Conservation (phyloP, 768 basidiomycete genomes). For the Leccinum longicurvipes region DNA sequence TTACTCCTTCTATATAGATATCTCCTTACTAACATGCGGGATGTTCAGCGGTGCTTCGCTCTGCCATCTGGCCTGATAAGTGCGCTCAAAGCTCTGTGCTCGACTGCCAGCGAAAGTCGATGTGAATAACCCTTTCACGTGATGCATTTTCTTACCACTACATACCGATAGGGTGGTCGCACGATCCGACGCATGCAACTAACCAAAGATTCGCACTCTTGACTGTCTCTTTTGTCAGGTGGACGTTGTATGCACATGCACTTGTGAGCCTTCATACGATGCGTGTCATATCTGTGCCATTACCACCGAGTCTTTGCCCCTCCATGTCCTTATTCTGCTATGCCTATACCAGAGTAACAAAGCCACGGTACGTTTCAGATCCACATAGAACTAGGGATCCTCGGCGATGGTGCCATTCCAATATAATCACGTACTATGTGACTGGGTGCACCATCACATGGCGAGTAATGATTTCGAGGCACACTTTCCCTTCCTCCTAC, state of each 20-base stretch:
- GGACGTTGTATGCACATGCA: constrained; percentile 14
- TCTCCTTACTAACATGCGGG: constrained; percentile 23
- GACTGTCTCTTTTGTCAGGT: constrained; percentile 7
- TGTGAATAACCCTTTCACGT: constrained; percentile 9
- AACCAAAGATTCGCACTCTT: not conserved
- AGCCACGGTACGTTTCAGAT: not conserved
- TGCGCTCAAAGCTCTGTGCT: constrained; percentile 17
- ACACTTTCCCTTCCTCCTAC: not conserved
- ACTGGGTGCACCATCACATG: constrained; percentile 10
- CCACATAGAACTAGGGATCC: constrained; percentile 6
- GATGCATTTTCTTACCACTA: constrained; percentile 5
- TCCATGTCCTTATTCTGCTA: not conserved
- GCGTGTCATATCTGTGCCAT: not conserved
- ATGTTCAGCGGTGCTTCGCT: constrained; percentile 17
- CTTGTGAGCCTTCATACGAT: constrained; percentile 3
- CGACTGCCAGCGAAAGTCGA: not conserved
- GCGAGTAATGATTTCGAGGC: not conserved
- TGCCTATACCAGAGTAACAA: constrained; percentile 11
- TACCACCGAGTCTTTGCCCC: not conserved
- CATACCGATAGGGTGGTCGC: constrained; percentile 7
- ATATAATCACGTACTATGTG: constrained; percentile 13
- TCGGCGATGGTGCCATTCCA: constrained; percentile 4
- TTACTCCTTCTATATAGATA: constrained; percentile 34
- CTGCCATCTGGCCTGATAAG: constrained; percentile 18
- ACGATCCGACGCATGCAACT: constrained; percentile 9